Evolutionary conservation across 2,329 filamentous ascomycete genomes (phyloP), one percentile per base, ranked within the genome.

Genomic region (Talaromyces sp.): DNA sequence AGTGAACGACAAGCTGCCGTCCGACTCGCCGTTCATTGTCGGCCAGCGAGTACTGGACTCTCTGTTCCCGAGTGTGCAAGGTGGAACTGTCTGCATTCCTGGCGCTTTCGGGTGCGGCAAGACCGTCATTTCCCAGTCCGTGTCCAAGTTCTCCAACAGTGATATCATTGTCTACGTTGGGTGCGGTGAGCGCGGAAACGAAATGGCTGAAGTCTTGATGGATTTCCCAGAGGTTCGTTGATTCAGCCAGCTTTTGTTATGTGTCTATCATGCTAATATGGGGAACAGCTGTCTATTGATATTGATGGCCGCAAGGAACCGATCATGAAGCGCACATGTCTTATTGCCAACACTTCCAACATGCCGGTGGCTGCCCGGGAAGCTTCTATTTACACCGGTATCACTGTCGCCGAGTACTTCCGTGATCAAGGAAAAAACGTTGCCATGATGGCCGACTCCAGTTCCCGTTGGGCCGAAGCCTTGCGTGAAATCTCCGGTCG

Each of bases 121-220:
- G 87, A 99, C 95, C 71, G 95, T 99, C 81, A 99, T 99, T 79
- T 93, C 89, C 72, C 95, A 99, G 81, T 96, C 91, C 63, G 89
- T 99, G 65, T 99, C 95, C 78, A 99, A 99, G 81, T 99, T 99
- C 83, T 99, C 95, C 73, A 99, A 99, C 87, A 95, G 90, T 77
- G 95, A 99, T 76, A 91, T 98, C 72, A 99, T 99, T 68, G 90
- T 99, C 69, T 99, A 99, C 75, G 95, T 99, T 63, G 95, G 95
- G 62, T 89, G 84, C 67, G 91, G 93, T 69, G 95, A 99, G 80
- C 90, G 95, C 70, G 95, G 95, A 68, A 99, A 99, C 75, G 95
- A 99, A 80, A 99, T 99, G 95, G 95, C 95, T 65, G 95, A 99
- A 84, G 95, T 99, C 68, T 59, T 99, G 84, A 98, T 97, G 90